Conservation (phyloP, 805 yeast species). For the Monosporozyma siamensis region DNA sequence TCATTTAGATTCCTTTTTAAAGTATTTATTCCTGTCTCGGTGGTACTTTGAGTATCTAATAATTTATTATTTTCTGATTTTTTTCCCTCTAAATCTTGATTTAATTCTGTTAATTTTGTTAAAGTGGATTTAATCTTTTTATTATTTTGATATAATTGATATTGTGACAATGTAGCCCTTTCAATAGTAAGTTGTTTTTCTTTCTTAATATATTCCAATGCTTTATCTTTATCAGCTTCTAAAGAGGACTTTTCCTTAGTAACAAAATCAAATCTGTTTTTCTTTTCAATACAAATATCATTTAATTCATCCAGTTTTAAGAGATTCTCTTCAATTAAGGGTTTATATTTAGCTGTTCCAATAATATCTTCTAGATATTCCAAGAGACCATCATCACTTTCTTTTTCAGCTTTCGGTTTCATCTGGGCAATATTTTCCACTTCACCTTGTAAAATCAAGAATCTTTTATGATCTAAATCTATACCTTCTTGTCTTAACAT, state of each 20-base stretch:
- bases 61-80: conserved; percentile 34
- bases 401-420: conserved; percentile 94
- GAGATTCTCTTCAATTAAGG: conserved; percentile 56
- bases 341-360: conserved; percentile 83
- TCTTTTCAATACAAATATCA: conserved; percentile 73
- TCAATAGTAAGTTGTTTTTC: conserved; percentile 53
- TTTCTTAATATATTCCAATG: conserved; percentile 51
- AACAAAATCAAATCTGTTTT: conserved; percentile 68
- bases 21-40: conserved; percentile 26
- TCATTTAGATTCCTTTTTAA: conserved; percentile 17
- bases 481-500: conserved; percentile 74
- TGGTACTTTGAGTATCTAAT: conserved; percentile 30
- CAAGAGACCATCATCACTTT: conserved; percentile 83
- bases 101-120: conserved; percentile 32
- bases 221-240: conserved; percentile 57
- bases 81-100: conserved; percentile 37
- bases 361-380: conserved; percentile 95
- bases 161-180: conserved; percentile 50
- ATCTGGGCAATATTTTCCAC: conserved; percentile 97
- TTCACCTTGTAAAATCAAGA: conserved; percentile 92
- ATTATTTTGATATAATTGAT: conserved; percentile 34
- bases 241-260: conserved; percentile 60
- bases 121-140: conserved; percentile 34
- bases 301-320: conserved; percentile 62
- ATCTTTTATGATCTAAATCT: conserved; percentile 90